Percentiles rank a stretch among this genome's conserved stretches.
These are phyloP conservation scores for Parastagonospora nodorum DNA, from an alignment of 2,329 filamentous ascomycete species.

Conservation along the genomic window DNA sequence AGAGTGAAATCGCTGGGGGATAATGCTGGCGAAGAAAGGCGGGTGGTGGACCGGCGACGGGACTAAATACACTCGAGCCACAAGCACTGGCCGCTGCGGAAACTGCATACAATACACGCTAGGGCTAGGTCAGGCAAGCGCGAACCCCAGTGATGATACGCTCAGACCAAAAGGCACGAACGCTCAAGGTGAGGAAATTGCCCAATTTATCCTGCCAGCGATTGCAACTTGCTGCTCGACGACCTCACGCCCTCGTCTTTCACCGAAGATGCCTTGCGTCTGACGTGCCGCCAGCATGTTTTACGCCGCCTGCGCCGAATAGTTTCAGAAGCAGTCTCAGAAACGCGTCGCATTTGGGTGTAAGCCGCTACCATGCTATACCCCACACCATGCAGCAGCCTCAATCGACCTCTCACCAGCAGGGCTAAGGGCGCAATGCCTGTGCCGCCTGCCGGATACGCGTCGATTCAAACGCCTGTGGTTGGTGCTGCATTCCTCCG, in stretches of 20 bases:
- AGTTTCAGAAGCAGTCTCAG: slow-evolving; percentile 20
- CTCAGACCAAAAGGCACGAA: slow-evolving; percentile 22
- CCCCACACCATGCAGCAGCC: slow-evolving; percentile 13
- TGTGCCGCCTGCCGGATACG: slow-evolving; percentile 18
- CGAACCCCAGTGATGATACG: slow-evolving; percentile 21
- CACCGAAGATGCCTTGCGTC: slow-evolving; percentile 5
- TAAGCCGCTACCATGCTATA: neutral
- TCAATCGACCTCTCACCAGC: slow-evolving; percentile 2
- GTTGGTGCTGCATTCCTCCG: slow-evolving; percentile 25
- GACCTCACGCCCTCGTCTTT: slow-evolving; percentile 6
- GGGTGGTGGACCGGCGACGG: slow-evolving; percentile 16
- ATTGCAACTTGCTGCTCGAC: neutral
- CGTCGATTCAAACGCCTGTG: slow-evolving; percentile 10
- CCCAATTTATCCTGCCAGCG: slow-evolving; percentile 16
- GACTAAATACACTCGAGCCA: slow-evolving; percentile 15
- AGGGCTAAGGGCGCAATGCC: neutral
- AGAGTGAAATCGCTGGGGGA: neutral
- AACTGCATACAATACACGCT: slow-evolving; percentile 20
- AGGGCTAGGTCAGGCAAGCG: neutral
- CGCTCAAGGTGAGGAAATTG: slow-evolving; percentile 17
- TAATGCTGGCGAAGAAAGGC: slow-evolving; percentile 12
- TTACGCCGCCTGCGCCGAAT: slow-evolving; percentile 6
- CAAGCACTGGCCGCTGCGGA: slow-evolving; percentile 15
- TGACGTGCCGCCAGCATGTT: slow-evolving; percentile 1
- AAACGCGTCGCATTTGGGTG: slow-evolving; percentile 24